A percentile compares a stretch with the other conserved stretches of the same genome.
Evolutionary conservation across 2,329 filamentous ascomycete species (phyloP).

Genomic region (Penicillium sp.): DNA sequence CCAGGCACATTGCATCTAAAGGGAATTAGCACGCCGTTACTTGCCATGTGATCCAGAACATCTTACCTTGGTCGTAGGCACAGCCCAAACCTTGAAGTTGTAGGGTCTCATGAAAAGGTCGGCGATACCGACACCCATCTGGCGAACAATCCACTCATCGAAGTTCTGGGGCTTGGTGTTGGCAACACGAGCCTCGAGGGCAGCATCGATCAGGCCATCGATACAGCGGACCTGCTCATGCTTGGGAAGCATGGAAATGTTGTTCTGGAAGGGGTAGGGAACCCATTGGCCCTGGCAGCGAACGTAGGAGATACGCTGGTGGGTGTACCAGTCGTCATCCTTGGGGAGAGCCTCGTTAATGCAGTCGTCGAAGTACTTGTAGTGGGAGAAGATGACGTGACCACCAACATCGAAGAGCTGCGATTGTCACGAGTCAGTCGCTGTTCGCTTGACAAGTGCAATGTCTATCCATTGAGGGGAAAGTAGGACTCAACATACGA

Average conservation of each 20-base stretch:
- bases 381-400: constrained; percentile 98
- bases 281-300: constrained; percentile 96
- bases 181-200: constrained; percentile 73
- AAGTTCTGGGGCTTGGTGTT: constrained; percentile 93
- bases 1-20: constrained; percentile 96
- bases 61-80: constrained; percentile 86
- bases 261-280: constrained; percentile 99
- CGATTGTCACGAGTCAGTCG: too few relatives aligned
- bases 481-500: constrained; percentile 69
- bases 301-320: constrained; percentile 98
- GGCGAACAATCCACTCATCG: constrained; percentile 95
- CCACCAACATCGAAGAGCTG: constrained; percentile 97
- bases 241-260: constrained; percentile 95
- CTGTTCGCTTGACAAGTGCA: too few relatives aligned
- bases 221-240: constrained; percentile 92
- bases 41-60: too few relatives aligned
- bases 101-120: constrained; percentile 98
- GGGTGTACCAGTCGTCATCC: constrained; percentile 89
- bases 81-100: constrained; percentile 99
- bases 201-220: constrained; percentile 90
- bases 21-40: too few relatives aligned
- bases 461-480: too few relatives aligned
- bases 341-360: constrained; percentile 93
- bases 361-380: constrained; percentile 99
- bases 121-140: constrained; percentile 78